phyloP scores from a whole-genome alignment of 371 early-diverging fungal species.

The Lichtheimia corymbifera region DNA sequence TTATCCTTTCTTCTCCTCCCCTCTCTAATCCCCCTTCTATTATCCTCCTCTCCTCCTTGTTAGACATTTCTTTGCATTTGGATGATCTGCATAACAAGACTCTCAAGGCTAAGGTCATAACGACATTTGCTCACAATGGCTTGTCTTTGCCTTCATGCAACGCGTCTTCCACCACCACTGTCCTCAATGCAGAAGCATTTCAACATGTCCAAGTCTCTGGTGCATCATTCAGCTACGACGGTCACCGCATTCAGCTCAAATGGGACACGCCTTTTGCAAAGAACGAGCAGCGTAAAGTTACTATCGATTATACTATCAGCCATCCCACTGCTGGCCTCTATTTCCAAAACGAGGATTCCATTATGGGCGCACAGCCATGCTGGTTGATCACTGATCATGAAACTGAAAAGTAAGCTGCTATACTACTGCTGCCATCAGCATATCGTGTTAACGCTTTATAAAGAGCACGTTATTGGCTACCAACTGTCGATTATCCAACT shows the following conservation, averaged over 20 bases:
- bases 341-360: slow-evolving; percentile 23
- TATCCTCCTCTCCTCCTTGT: background rate
- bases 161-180: slow-evolving; percentile 15
- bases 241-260: slow-evolving; percentile 30
- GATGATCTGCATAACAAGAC: slow-evolving; percentile 24
- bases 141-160: slow-evolving; percentile 11
- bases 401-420: slow-evolving; percentile 38
- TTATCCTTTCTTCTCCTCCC: background rate
- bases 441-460: background rate
- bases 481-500: slow-evolving; percentile 59
- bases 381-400: slow-evolving; percentile 41
- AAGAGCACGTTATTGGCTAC: slow-evolving; percentile 64
- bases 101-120: slow-evolving; percentile 20
- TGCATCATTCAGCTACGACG: slow-evolving; percentile 39
- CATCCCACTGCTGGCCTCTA: slow-evolving; percentile 44
- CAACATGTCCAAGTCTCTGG: slow-evolving; percentile 29
- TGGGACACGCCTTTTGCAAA: slow-evolving; percentile 45
- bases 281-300: slow-evolving; percentile 28
- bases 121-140: slow-evolving; percentile 34
- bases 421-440: background rate
- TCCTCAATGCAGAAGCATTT: slow-evolving; percentile 43
- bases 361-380: slow-evolving; percentile 5
- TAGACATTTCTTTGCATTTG: slow-evolving; percentile 40
- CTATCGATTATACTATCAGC: slow-evolving; percentile 38
- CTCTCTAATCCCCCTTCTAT: background rate